phyloP scores from a whole-genome alignment of 805 yeast species.

The Debaryomyces castellii region DNA sequence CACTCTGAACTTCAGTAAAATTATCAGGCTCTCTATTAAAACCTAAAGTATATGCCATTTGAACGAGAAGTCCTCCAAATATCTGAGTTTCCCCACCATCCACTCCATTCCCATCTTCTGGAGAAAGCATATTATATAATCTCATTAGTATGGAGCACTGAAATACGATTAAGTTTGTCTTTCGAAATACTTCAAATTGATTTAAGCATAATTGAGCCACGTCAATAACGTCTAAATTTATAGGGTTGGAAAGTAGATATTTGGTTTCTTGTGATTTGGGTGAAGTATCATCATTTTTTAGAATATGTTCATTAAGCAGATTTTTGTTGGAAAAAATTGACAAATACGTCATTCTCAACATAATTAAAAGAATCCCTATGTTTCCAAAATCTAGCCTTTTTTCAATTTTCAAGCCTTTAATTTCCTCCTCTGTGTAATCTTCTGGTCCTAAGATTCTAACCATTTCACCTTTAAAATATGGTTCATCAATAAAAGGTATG shows the following conservation, averaged over 20 bases:
- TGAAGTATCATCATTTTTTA: conserved; percentile 22
- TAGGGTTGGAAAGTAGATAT: conserved; percentile 30
- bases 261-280: conserved; percentile 21
- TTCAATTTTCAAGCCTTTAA: conserved; percentile 24
- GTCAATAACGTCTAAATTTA: conserved; percentile 26
- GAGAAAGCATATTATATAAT: conserved; percentile 49
- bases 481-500: conserved; percentile 67
- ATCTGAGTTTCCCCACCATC: conserved; percentile 64
- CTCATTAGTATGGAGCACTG: conserved; percentile 56
- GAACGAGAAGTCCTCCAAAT: conserved; percentile 54
- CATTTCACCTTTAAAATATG: conserved; percentile 43
- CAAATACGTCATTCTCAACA: conserved; percentile 35
- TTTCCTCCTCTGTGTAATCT: conserved; percentile 17
- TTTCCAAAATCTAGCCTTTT: conserved; percentile 34
- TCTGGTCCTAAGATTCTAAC: conserved; percentile 44
- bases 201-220: conserved; percentile 37
- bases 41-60: conserved; percentile 68
- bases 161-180: conserved; percentile 48
- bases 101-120: conserved; percentile 57
- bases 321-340: conserved; percentile 36
- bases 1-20: conserved; percentile 30
- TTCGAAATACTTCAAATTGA: conserved; percentile 30
- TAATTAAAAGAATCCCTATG: conserved; percentile 33
- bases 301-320: conserved; percentile 25
- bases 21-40: conserved; percentile 65